Percentiles rank a stretch among this genome's conserved stretches.
phyloP scores from a whole-genome alignment of 1,139 yeast genomes.

The Geotrichum australiense region DNA sequence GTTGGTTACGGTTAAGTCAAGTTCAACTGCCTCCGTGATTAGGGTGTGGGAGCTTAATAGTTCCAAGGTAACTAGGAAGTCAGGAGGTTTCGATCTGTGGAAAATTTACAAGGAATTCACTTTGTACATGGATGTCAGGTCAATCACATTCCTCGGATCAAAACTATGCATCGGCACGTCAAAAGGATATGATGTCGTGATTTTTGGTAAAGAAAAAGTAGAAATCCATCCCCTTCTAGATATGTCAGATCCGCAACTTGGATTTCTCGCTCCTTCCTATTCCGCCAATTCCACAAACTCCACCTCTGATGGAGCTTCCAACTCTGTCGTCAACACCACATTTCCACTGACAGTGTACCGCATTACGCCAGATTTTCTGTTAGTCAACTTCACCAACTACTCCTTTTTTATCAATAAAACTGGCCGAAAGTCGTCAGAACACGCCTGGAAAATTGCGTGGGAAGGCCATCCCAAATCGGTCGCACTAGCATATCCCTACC shows the following conservation, averaged over 20 bases:
- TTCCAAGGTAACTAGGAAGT: too few species aligned
- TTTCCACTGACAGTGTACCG: constrained; percentile 84
- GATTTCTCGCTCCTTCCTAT: constrained; percentile 58
- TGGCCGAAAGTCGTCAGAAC: constrained; percentile 90
- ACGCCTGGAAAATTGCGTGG: constrained; percentile 90
- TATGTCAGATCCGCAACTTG: constrained; percentile 94
- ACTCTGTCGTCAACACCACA: constrained; percentile 40
- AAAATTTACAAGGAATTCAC: constrained; percentile 71
- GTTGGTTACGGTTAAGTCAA: constrained; percentile 82
- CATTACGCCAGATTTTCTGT: constrained; percentile 51
- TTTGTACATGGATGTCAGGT: constrained; percentile 83
- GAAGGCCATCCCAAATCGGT: constrained; percentile 92
- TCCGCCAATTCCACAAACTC: too few species aligned
- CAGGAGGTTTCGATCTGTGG: too few species aligned
- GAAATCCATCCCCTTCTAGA: constrained; percentile 74
- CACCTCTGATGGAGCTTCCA: not conserved
- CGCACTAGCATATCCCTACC: constrained; percentile 89
- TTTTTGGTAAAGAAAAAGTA: constrained; percentile 52
- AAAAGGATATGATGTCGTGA: constrained; percentile 89
- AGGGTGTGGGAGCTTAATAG: constrained; percentile 65
- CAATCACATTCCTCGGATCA: constrained; percentile 82
- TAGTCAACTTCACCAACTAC: constrained; percentile 83
- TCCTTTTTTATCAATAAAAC: constrained; percentile 89
- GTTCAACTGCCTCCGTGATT: constrained; percentile 59
- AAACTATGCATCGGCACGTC: constrained; percentile 92